Evolutionary conservation across 306 rosid species (phyloP).

Genomic region (Quercus robur): DNA sequence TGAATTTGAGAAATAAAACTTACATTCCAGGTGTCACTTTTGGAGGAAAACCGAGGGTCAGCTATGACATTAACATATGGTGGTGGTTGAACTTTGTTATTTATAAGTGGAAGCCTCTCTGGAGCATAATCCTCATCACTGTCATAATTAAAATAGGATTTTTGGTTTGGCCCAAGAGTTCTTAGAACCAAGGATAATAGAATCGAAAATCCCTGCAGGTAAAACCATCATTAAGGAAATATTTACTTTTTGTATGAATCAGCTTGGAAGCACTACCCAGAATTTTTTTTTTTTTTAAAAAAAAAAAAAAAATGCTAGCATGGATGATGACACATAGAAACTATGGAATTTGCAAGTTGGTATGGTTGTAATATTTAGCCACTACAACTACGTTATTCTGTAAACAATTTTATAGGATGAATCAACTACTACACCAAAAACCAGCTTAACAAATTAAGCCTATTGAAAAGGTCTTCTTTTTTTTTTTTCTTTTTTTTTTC

Average conservation of each 20-base stretch:
- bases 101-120: constrained; percentile 36
- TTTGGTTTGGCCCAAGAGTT: constrained; percentile 19
- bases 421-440: no score
- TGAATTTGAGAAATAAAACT: constrained; percentile 9
- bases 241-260: background rate
- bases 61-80: constrained; percentile 9
- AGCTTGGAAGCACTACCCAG: no score
- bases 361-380: no score
- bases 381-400: no score
- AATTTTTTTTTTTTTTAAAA: background rate
- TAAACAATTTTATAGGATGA: no score
- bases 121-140: constrained; percentile 22
- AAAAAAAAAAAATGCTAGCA: background rate
- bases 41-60: constrained; percentile 15
- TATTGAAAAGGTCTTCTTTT: no score
- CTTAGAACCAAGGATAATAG: constrained; percentile 28
- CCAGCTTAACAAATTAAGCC: no score
- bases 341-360: no score
- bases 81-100: constrained; percentile 14
- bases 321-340: background rate
- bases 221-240: background rate
- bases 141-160: constrained; percentile 14
- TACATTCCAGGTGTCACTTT: constrained; percentile 21
- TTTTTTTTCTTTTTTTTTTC: no score
- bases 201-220: constrained; percentile 36